phyloP scores from a whole-genome alignment of 257 asterid genomes.

The Sherardia arvensis region DNA sequence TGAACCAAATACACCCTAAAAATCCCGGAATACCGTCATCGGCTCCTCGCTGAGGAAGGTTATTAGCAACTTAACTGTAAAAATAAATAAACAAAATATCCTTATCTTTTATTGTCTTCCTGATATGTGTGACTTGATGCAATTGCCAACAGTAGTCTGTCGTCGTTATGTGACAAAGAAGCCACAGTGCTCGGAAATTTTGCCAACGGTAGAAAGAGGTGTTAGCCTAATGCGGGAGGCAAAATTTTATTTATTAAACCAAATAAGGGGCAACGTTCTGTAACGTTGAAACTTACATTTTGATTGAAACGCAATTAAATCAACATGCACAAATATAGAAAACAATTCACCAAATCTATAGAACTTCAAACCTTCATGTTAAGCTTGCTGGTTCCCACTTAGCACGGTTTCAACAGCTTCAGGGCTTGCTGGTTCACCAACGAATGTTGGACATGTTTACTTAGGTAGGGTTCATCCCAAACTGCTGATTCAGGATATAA shows the following conservation, averaged over 20 bases:
- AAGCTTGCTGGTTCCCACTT: too few relatives aligned
- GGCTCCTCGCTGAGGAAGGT: not conserved
- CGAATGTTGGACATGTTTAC: too few relatives aligned
- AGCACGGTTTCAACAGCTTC: too few relatives aligned
- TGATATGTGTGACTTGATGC: conserved; percentile 72
- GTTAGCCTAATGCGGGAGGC: conserved; percentile 3
- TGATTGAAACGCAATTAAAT: too few relatives aligned
- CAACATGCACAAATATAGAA: not conserved
- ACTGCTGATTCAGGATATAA: too few relatives aligned
- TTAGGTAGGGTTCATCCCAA: too few relatives aligned
- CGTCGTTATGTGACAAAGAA: conserved; percentile 63
- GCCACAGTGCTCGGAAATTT: conserved; percentile 48
- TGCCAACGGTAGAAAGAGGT: conserved; percentile 38
- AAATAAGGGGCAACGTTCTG: not conserved
- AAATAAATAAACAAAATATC: not conserved
- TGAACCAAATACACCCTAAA: too few relatives aligned
- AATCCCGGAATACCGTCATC: too few relatives aligned
- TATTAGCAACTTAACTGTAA: not conserved
- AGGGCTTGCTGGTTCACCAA: too few relatives aligned
- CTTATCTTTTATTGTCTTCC: conserved; percentile 67
- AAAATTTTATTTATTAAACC: not conserved
- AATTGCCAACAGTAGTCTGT: conserved; percentile 59
- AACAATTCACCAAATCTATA: too few relatives aligned
- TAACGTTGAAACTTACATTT: not conserved
- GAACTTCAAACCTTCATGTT: too few relatives aligned